These are phyloP conservation scores for Epichloe glyceriae DNA, from an alignment of 2,329 filamentous ascomycete species.

Conservation along the genomic window DNA sequence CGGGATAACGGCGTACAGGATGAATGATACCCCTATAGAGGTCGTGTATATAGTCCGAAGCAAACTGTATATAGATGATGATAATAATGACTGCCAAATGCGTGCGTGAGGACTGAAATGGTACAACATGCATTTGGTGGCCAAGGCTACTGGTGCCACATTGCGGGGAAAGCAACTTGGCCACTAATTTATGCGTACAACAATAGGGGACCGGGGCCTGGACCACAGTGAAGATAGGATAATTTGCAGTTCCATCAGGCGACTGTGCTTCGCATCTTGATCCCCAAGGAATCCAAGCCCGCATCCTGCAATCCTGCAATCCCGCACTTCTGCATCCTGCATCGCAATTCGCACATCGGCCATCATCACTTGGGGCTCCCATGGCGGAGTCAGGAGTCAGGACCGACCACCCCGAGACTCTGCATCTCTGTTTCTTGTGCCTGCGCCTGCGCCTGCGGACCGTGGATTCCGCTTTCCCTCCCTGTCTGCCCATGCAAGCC, in stretches of 20 bases:
- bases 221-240: neutral
- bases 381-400: neutral
- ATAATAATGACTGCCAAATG: neutral
- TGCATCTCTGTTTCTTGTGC: neutral
- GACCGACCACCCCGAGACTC: neutral
- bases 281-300: neutral
- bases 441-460: neutral
- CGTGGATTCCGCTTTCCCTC: neutral
- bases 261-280: neutral
- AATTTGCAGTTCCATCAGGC: neutral
- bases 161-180: conserved; percentile 8
- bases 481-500: neutral
- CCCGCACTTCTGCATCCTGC: neutral
- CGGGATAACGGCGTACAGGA: conserved; percentile 7
- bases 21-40: conserved; percentile 5
- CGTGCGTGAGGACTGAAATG: neutral
- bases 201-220: conserved; percentile 1
- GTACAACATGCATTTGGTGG: no score
- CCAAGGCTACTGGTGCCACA: neutral
- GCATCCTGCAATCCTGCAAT: neutral
- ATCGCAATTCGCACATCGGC: neutral
- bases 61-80: neutral
- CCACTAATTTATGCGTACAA: no score
- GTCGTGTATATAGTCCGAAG: neutral
- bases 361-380: neutral